Base-by-base conservation (phyloP, 805 yeast species). In the Ogataea philodendri region DNA sequence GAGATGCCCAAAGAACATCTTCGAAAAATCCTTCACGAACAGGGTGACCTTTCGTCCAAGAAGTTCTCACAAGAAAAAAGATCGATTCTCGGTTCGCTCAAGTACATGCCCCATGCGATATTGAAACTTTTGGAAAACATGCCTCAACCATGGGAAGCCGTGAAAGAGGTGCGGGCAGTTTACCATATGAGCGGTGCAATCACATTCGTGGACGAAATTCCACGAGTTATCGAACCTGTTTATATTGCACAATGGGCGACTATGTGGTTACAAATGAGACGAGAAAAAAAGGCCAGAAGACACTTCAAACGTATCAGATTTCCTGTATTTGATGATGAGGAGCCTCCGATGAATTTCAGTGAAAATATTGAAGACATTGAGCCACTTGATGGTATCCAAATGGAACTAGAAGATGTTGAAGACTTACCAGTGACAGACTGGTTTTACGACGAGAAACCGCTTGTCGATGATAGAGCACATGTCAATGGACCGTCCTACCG, bases 131-230 rank as follows among this genome's bases (percentile, higher is more conserved):
- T 93, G 24, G 98, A 93, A 52, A 88, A 87, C 54, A 90, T 93
- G 90, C 99, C 99, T 0, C 95, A 88, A 56, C 99, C 99, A 1
- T 93, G 99, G 99, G 97, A 93, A 57, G 74, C 77, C 34, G 65
- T 73, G 2, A 84, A 84, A 43, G 94, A 84, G 27, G 97, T 93
- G 15, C 78, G 74, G 39, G 97, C 90, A 5, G 60, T 90, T 26
- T 93, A 93, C 57, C 99, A 93, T 54, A 72, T 74, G 14, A 78
- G 93, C 0, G 98, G 98, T 16, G 97, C 98, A 9, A 82, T 93
- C 13, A 87, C 98, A 0, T 88, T 93, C 67, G 96, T 93, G 14
- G 82, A 90, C 57, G 97, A 93, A 55, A 70, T 75, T 4, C 97
- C 97, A 0, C 67, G 95, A 48, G 97, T 93, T 4, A 82, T 87